Percentiles rank a stretch among this genome's conserved stretches.
Evolutionary conservation across 1,284 basidiomycete species (phyloP).

Genomic region (Austroboletus sp.): DNA sequence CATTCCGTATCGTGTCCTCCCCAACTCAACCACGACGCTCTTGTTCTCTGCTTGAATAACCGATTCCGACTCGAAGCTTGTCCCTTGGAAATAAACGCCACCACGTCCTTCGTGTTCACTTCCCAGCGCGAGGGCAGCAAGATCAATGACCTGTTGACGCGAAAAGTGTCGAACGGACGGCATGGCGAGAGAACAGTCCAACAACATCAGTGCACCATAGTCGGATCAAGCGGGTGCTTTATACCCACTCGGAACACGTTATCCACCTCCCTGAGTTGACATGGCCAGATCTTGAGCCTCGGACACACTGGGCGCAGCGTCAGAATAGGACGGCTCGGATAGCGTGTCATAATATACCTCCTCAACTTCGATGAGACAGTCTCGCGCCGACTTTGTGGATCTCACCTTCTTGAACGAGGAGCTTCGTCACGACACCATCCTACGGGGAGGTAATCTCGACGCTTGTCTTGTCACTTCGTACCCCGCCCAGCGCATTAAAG

Average conservation of each 20-base stretch:
- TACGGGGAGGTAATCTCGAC: slow-evolving; percentile 91
- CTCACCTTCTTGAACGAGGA: slow-evolving; percentile 77
- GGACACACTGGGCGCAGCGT: too few species aligned
- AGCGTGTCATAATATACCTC: slow-evolving; percentile 41
- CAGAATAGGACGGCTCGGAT: not conserved
- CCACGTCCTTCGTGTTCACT: slow-evolving; percentile 71
- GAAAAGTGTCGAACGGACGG: slow-evolving; percentile 79
- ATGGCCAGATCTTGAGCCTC: slow-evolving; percentile 11
- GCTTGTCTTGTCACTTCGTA: slow-evolving; percentile 90
- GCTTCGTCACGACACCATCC: slow-evolving; percentile 67
- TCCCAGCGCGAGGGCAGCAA: slow-evolving; percentile 55
- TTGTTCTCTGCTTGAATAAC: slow-evolving; percentile 8
- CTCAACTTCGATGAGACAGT: slow-evolving; percentile 74
- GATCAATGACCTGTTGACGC: slow-evolving; percentile 57
- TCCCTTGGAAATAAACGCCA: slow-evolving; percentile 45
- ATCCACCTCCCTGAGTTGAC: not conserved
- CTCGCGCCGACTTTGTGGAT: slow-evolving; percentile 82
- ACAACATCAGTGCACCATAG: slow-evolving; percentile 18
- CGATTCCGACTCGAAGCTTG: not conserved
- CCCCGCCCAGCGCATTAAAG: slow-evolving; percentile 88
- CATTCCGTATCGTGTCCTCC: slow-evolving; percentile 76
- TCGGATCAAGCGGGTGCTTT: slow-evolving; percentile 67
- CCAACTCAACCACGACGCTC: slow-evolving; percentile 61
- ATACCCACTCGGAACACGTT: slow-evolving; percentile 8
- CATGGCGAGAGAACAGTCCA: slow-evolving; percentile 52